Conservation (phyloP, 306 rosid genomes). For the Ceratonia siliqua region DNA sequence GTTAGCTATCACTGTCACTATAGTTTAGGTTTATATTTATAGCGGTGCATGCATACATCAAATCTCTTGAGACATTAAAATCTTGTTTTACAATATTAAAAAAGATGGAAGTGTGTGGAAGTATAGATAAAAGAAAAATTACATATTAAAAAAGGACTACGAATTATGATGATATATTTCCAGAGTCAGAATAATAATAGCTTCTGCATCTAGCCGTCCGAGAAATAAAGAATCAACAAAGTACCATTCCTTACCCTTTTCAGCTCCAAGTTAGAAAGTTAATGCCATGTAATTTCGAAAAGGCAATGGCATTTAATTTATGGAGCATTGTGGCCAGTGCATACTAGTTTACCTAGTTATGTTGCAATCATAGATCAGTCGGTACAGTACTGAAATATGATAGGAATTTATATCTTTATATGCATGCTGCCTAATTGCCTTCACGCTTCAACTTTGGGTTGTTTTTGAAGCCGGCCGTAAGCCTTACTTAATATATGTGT, state of each 20-base stretch:
- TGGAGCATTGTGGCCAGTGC: slow-evolving; percentile 15
- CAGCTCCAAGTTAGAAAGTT: not conserved
- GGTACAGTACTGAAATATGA: not conserved
- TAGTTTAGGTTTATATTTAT: too few relatives aligned
- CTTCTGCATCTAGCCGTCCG: slow-evolving; percentile 4
- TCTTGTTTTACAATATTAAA: too few relatives aligned
- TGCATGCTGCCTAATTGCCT: slow-evolving; percentile 34
- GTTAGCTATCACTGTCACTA: not conserved
- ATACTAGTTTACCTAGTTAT: slow-evolving; percentile 27
- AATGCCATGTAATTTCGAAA: not conserved
- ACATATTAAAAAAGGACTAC: too few relatives aligned
- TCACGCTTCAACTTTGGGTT: slow-evolving; percentile 38
- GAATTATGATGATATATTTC: too few relatives aligned
- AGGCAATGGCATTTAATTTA: too few relatives aligned
- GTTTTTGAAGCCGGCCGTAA: slow-evolving; percentile 28
- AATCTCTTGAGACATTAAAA: too few relatives aligned
- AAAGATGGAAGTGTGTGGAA: too few relatives aligned
- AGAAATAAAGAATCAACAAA: not conserved
- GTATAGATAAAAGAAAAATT: too few relatives aligned
- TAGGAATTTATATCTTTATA: slow-evolving; percentile 11
- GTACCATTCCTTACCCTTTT: slow-evolving; percentile 20
- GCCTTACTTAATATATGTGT: not conserved
- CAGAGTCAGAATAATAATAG: not conserved
- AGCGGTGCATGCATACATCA: too few relatives aligned
- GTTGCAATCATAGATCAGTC: slow-evolving; percentile 31